Percentiles rank a stretch among this genome's conserved stretches.
Evolutionary conservation across 176 grass and related monocot species (phyloP).

Genomic region (Otatea glauca): DNA sequence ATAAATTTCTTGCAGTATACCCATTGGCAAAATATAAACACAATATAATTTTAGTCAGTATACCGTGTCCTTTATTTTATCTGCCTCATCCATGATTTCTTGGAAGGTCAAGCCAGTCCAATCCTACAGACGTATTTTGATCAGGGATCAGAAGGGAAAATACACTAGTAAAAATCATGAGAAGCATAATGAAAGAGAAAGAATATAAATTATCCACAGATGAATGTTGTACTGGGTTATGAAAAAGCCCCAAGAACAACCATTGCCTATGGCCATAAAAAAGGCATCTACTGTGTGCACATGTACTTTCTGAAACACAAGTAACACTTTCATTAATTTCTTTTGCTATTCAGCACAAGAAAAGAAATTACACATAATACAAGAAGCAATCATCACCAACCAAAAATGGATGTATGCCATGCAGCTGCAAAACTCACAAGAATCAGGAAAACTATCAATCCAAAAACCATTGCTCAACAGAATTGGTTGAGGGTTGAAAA

Average conservation of each 20-base stretch:
- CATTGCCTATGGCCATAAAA: background rate
- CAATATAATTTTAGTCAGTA: constrained; percentile 26
- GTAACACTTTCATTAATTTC: background rate
- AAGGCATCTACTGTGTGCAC: background rate
- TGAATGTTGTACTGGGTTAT: constrained; percentile 16
- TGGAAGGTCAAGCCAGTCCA: constrained; percentile 95
- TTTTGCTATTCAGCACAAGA: constrained; percentile 7
- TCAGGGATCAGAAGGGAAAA: constrained; percentile 9
- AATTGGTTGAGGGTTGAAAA: background rate
- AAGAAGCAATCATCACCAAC: constrained; percentile 6
- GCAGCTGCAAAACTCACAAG: constrained; percentile 11
- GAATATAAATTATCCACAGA: background rate
- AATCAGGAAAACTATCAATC: constrained; percentile 12
- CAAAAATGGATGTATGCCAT: constrained; percentile 1
- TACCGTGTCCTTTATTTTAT: constrained; percentile 94
- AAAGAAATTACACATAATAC: background rate
- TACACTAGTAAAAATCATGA: background rate
- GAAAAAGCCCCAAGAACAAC: constrained; percentile 33
- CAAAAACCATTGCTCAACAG: constrained; percentile 13
- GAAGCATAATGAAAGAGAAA: constrained; percentile 12
- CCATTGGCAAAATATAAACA: constrained; percentile 30
- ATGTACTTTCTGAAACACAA: background rate
- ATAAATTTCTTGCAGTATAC: constrained; percentile 21
- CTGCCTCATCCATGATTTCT: constrained; percentile 95
- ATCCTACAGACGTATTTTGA: constrained; percentile 63